phyloP scores from a whole-genome alignment of 495 filamentous ascomycete species.

The Symbiotaphrina buchneri region DNA sequence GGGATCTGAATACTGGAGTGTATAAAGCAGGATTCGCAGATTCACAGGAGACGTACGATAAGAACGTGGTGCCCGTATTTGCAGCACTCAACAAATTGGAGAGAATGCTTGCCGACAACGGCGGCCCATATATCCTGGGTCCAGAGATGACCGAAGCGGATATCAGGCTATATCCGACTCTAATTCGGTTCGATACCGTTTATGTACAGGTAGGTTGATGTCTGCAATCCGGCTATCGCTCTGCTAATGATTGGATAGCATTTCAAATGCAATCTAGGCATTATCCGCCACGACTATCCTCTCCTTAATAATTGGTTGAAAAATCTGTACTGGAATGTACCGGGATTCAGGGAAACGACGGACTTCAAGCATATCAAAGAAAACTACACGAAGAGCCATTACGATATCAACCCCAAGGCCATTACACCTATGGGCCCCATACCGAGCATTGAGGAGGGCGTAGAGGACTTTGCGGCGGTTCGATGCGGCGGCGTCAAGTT shows the following conservation, averaged over 20 bases:
- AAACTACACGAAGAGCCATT: too few relatives aligned
- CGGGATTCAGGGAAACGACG: too few relatives aligned
- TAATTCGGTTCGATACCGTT: constrained; percentile 25
- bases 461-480: too few relatives aligned
- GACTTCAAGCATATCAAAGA: too few relatives aligned
- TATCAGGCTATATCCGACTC: constrained; percentile 22
- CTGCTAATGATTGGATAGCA: too few relatives aligned
- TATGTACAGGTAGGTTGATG: too few relatives aligned
- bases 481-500: too few relatives aligned
- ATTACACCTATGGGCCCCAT: too few relatives aligned
- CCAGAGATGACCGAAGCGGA: constrained; percentile 25
- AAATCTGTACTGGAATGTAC: constrained; percentile 24
- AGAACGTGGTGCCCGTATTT: constrained; percentile 21
- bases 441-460: too few relatives aligned
- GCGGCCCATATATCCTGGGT: constrained; percentile 24
- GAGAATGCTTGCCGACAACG: constrained; percentile 16
- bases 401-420: too few relatives aligned
- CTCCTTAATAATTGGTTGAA: constrained; percentile 26
- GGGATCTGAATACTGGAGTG: constrained; percentile 24
- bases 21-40: constrained; percentile 31
- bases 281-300: constrained; percentile 27
- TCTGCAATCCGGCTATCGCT: too few relatives aligned
- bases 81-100: constrained; percentile 28
- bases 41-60: constrained; percentile 22
- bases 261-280: constrained; percentile 33